These are phyloP conservation scores for Kurtzmaniella quercitrusa DNA, from an alignment of 1,139 yeast species.

Conservation along the genomic window DNA sequence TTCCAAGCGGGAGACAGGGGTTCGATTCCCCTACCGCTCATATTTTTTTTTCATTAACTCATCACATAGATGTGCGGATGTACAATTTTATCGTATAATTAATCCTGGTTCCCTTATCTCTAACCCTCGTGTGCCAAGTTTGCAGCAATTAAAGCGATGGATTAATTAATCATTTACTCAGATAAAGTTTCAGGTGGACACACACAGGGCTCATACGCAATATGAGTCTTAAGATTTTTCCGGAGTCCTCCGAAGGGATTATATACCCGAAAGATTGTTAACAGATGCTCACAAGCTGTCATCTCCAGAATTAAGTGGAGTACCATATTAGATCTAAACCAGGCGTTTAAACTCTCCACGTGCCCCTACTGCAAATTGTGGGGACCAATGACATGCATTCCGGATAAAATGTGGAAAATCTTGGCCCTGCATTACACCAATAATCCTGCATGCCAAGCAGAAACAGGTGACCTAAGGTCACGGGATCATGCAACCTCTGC, in stretches of 20 bases:
- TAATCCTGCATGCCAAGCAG: not conserved
- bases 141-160: not conserved
- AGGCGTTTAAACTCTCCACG: no score
- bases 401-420: not conserved
- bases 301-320: no score
- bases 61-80: no score
- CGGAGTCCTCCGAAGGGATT: no score
- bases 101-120: not conserved
- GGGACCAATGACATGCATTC: not conserved
- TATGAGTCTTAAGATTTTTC: no score
- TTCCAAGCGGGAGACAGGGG: conserved; percentile 82
- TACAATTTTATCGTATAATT: no score
- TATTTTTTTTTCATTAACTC: no score
- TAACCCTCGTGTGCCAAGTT: not conserved
- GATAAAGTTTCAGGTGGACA: no score
- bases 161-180: not conserved
- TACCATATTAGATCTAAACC: no score
- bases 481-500: conserved; percentile 1
- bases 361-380: not conserved
- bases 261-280: no score
- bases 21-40: conserved; percentile 82
- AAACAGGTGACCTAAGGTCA: conserved; percentile 2
- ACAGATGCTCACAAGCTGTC: no score
- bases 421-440: not conserved
- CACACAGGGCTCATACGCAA: no score